Evolutionary conservation across 1,139 yeast species (phyloP).

Genomic region (Candida sp.): DNA sequence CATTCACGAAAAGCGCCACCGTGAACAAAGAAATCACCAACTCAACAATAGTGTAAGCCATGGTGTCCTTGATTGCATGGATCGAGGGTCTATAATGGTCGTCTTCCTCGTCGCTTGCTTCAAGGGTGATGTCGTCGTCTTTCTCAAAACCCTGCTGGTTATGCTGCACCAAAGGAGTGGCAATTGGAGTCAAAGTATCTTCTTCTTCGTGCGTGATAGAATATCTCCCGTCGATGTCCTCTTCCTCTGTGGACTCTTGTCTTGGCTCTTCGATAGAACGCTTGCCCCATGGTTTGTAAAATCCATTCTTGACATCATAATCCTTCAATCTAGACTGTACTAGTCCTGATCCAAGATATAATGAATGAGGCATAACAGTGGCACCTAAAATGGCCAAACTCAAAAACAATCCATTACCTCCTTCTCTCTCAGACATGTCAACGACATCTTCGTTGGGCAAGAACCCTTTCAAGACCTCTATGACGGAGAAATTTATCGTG

Average conservation of each 20-base stretch:
- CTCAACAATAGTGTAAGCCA: slow-evolving; percentile 71
- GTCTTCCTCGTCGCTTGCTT: slow-evolving; percentile 17
- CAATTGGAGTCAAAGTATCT: slow-evolving; percentile 12
- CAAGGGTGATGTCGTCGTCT: slow-evolving; percentile 30
- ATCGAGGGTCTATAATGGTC: slow-evolving; percentile 64
- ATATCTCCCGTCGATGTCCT: neutral
- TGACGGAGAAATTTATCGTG: slow-evolving; percentile 52
- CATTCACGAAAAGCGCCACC: slow-evolving; percentile 79
- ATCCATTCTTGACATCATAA: slow-evolving; percentile 72
- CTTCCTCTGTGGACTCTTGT: neutral
- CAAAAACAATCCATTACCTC: slow-evolving; percentile 74
- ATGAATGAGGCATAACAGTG: slow-evolving; percentile 97
- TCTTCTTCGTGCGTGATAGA: slow-evolving; percentile 7
- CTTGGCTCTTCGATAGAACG: slow-evolving; percentile 6
- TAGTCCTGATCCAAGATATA: slow-evolving; percentile 90
- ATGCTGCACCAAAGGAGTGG: slow-evolving; percentile 10
- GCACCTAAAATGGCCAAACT: slow-evolving; percentile 96
- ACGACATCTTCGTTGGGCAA: slow-evolving; percentile 77
- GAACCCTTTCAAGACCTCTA: slow-evolving; percentile 70
- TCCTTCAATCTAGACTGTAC: slow-evolving; percentile 91
- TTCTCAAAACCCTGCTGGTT: slow-evolving; percentile 19
- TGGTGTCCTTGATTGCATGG: slow-evolving; percentile 68
- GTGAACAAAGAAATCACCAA: slow-evolving; percentile 69
- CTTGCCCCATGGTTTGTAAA: slow-evolving; percentile 31
- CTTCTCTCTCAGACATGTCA: slow-evolving; percentile 59